Conservation (phyloP, 768 basidiomycete genomes). For the Suillus plorans region DNA sequence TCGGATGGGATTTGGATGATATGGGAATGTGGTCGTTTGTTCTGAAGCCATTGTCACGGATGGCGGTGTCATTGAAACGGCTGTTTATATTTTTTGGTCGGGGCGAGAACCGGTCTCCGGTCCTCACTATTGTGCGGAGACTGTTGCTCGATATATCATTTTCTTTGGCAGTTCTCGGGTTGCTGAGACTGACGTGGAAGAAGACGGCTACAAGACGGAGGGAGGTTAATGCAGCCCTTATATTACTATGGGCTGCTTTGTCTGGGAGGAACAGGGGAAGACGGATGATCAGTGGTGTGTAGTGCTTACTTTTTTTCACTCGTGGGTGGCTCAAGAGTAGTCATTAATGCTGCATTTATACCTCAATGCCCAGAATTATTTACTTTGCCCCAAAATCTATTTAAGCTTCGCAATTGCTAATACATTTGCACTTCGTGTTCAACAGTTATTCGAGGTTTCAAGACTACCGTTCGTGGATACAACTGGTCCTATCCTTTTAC, state of each 20-base stretch:
- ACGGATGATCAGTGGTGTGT: slow-evolving; percentile 51
- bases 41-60: slow-evolving; percentile 60
- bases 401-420: not conserved
- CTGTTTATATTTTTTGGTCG: slow-evolving; percentile 58
- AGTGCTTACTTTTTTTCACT: slow-evolving; percentile 11
- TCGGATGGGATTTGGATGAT: slow-evolving; percentile 73
- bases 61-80: slow-evolving; percentile 47
- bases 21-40: slow-evolving; percentile 82
- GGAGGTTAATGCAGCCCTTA: slow-evolving; percentile 66
- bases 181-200: slow-evolving; percentile 61
- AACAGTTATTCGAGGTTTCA: not conserved
- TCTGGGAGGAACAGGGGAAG: slow-evolving; percentile 50
- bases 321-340: slow-evolving; percentile 3
- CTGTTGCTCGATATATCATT: slow-evolving; percentile 80
- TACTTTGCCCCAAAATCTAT: not conserved
- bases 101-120: slow-evolving; percentile 62
- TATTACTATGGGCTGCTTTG: slow-evolving; percentile 69
- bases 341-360: slow-evolving; percentile 12
- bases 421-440: not conserved
- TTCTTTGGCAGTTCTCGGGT: slow-evolving; percentile 59
- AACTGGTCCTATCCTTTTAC: slow-evolving; percentile 3
- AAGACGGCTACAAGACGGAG: slow-evolving; percentile 65
- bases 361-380: slow-evolving; percentile 4
- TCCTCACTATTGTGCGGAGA: slow-evolving; percentile 66
- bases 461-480: slow-evolving; percentile 1